phyloP scores from a whole-genome alignment of 768 basidiomycete species.

The Suillus fuscotomentosus region DNA sequence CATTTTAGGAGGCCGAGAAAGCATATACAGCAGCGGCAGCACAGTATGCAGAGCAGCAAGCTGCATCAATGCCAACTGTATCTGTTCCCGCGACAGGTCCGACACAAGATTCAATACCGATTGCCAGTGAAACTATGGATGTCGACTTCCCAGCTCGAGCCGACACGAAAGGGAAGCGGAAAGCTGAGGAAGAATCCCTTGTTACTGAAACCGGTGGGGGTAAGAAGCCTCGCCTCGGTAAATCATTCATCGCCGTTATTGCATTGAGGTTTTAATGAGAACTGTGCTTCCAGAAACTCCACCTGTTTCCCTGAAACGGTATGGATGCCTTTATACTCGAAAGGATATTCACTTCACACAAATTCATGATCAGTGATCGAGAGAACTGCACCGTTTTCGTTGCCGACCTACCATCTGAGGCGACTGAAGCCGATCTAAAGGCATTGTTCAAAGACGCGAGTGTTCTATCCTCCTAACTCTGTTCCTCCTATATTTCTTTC shows the following conservation, averaged over 20 bases:
- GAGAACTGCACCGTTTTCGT: conserved; percentile 94
- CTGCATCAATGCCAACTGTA: conserved; percentile 32
- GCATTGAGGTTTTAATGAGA: neutral
- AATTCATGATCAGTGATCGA: conserved; percentile 64
- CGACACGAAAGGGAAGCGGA: conserved; percentile 56
- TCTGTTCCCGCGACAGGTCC: conserved; percentile 13
- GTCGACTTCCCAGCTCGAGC: conserved; percentile 33
- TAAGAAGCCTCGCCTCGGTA: conserved; percentile 67
- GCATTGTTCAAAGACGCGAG: conserved; percentile 84
- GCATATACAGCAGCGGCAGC: conserved; percentile 50
- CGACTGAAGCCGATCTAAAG: conserved; percentile 64
- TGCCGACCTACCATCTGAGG: conserved; percentile 56
- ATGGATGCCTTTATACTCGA: neutral
- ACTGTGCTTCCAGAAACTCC: conserved; percentile 38
- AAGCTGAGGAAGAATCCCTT: conserved; percentile 50
- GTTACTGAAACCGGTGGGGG: conserved; percentile 39
- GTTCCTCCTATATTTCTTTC: neutral
- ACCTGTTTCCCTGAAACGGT: conserved; percentile 60
- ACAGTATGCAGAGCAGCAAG: conserved; percentile 45
- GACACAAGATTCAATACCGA: conserved; percentile 2
- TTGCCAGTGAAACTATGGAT: conserved; percentile 37
- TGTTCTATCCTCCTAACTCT: conserved; percentile 3
- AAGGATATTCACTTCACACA: neutral
- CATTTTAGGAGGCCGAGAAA: conserved; percentile 58
- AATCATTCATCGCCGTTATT: conserved; percentile 16